Base-by-base conservation (phyloP, 768 basidiomycete species). In the Leucocoprinus sp. region DNA sequence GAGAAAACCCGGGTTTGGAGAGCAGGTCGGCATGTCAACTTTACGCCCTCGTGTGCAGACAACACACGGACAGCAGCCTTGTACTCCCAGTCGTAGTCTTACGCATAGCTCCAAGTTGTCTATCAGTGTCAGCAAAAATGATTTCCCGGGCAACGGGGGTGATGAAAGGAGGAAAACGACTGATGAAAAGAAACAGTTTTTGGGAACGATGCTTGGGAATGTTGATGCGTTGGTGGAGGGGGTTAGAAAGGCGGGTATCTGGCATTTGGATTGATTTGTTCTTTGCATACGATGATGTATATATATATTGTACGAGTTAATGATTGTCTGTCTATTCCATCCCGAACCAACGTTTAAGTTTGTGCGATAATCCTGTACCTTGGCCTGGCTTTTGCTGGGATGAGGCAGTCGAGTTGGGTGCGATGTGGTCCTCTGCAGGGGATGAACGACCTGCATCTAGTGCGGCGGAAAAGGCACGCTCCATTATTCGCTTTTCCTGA, bases 181-280 rank as follows among this genome's bases (percentile, higher is more conserved):
- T 34, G 82, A 87, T 48, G 85, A 92, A 65, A 92, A 92, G 68
- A 90, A 84, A 61, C 78, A 80, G 58, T 60, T 87, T 35, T 57
- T 95, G 47, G 84, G 84, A 0, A 81, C 76, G 36, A 82, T 92
- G 78, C 62, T 95, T 35, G 91, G 89, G 3, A 93, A 95, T 59
- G 92, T 95, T 2, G 92, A 93, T 59, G 84, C 86, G 23, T 71
- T 95, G 8, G 88, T 95, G 4, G 88, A 90, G 51, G 83, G 90
- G 0, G 85, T 95, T 26, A 71, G 83, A 50, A 85, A 81, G 62
- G 88, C 87, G 0, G 89, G 90, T 0, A 80, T 93, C 45, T 93
- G 88, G 88, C 89, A 91, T 5, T 60, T 90, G 45, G 78, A 63
- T 27, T 61, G 51, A 52, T 37, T 43, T n/a, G 17, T 42, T 14